A percentile compares a stretch with the other conserved stretches of the same genome.
phyloP scores from a whole-genome alignment of 805 yeast species.

The Wickerhamomyces canadensis region DNA sequence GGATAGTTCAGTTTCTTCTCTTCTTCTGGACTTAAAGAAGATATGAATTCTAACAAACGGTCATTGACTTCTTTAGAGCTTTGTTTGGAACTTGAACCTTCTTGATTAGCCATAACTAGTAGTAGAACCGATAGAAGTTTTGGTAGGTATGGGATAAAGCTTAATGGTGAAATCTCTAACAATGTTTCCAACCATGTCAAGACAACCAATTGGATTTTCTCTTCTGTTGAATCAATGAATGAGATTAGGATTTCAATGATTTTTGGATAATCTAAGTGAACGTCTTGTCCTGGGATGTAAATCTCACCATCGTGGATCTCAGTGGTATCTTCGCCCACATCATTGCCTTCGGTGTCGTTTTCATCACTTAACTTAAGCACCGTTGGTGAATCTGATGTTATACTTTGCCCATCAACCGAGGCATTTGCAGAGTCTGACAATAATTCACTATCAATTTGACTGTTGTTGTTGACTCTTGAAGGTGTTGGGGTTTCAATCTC shows the following conservation, averaged over 20 bases:
- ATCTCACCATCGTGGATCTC: constrained; percentile 43
- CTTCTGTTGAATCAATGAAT: constrained; percentile 62
- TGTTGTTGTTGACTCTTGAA: constrained; percentile 20
- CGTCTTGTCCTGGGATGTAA: constrained; percentile 75
- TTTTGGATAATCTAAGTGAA: constrained; percentile 71
- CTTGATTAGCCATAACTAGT: constrained; percentile 46
- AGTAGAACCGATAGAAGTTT: constrained; percentile 66
- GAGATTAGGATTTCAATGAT: constrained; percentile 79
- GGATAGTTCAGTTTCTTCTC: constrained; percentile 41
- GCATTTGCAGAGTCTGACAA: background rate
- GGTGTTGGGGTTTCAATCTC: constrained; percentile 22
- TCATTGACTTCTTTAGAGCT: constrained; percentile 53
- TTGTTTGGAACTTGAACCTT: constrained; percentile 41
- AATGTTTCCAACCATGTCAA: constrained; percentile 78
- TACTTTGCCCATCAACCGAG: background rate
- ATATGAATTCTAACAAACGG: constrained; percentile 45
- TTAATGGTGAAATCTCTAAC: constrained; percentile 66
- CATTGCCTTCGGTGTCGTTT: background rate
- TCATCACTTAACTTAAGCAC: background rate
- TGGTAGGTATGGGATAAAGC: constrained; percentile 70
- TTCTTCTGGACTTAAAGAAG: constrained; percentile 22
- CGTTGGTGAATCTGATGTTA: background rate
- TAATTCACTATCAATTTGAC: background rate
- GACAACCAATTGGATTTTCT: constrained; percentile 73
- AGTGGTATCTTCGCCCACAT: constrained; percentile 12